phyloP scores from a whole-genome alignment of 306 rosid genomes.

The Prosopis cineraria region DNA sequence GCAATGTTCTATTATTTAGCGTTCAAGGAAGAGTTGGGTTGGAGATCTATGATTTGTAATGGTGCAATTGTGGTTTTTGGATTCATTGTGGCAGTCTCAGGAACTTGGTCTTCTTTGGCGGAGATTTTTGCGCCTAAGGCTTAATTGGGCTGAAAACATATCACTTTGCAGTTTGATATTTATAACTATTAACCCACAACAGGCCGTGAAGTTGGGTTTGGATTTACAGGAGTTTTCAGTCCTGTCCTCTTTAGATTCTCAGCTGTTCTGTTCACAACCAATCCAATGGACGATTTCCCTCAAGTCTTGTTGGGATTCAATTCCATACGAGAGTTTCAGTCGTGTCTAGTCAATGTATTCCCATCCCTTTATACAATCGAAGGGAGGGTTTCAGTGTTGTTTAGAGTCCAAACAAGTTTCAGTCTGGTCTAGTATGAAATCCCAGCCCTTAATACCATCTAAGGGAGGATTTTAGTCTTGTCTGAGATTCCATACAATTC shows the following conservation, averaged over 20 bases:
- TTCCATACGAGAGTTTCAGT: neutral
- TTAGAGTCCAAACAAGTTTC: neutral
- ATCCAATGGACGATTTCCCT: neutral
- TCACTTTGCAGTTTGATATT: neutral
- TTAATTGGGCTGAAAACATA: constrained; percentile 9
- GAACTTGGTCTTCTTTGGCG: constrained; percentile 53
- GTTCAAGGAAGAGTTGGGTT: constrained; percentile 67
- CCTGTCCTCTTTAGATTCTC: neutral
- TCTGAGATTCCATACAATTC: neutral
- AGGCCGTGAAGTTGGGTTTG: neutral
- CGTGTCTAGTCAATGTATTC: neutral
- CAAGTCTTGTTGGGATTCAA: neutral
- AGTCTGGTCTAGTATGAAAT: neutral
- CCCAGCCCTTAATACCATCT: neutral
- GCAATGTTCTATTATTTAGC: constrained; percentile 65
- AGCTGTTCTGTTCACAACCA: no score
- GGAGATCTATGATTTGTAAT: constrained; percentile 52
- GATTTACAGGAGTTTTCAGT: neutral
- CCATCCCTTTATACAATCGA: neutral
- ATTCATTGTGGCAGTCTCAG: constrained; percentile 47
- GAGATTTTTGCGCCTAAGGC: constrained; percentile 61
- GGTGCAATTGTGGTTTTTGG: constrained; percentile 56
- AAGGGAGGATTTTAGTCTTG: neutral
- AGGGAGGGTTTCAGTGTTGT: neutral
- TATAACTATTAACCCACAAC: neutral